These are phyloP conservation scores for Penicillium samsonianum DNA, from an alignment of 495 filamentous ascomycete species.

Conservation along the genomic window DNA sequence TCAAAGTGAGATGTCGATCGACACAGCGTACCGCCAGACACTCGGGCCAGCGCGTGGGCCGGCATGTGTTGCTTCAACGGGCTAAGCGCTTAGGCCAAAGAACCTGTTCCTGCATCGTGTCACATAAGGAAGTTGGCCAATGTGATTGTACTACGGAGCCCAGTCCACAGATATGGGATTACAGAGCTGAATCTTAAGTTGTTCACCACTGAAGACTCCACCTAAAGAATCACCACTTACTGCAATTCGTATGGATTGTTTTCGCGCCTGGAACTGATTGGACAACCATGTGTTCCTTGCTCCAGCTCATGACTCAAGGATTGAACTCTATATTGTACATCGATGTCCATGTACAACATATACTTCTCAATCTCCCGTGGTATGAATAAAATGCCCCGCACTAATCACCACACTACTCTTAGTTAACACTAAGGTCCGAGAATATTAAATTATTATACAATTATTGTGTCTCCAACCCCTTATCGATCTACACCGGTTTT, in stretches of 20 bases:
- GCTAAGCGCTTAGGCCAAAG: conserved; percentile 14
- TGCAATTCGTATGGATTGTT: conserved; percentile 1
- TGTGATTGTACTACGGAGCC: background rate
- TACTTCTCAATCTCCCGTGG: background rate
- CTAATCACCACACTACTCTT: background rate
- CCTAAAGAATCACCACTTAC: background rate
- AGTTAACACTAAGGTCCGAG: background rate
- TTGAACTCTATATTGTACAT: background rate
- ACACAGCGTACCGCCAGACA: conserved; percentile 17
- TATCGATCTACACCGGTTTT: background rate
- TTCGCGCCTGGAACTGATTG: background rate
- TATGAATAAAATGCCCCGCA: background rate
- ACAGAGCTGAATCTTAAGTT: background rate
- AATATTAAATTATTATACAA: background rate
- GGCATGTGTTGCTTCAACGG: conserved; percentile 21
- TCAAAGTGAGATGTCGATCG: conserved; percentile 9
- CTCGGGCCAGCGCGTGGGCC: conserved; percentile 29
- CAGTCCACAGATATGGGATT: background rate
- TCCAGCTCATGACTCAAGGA: background rate
- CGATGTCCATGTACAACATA: background rate
- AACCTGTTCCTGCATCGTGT: conserved; percentile 6
- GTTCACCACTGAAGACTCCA: background rate
- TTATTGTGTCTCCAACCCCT: background rate
- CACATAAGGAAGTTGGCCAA: conserved; percentile 15
- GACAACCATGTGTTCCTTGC: background rate